These are phyloP conservation scores for Metschnikowia lochheadii DNA, from an alignment of 805 yeast genomes.

Conservation along the genomic window DNA sequence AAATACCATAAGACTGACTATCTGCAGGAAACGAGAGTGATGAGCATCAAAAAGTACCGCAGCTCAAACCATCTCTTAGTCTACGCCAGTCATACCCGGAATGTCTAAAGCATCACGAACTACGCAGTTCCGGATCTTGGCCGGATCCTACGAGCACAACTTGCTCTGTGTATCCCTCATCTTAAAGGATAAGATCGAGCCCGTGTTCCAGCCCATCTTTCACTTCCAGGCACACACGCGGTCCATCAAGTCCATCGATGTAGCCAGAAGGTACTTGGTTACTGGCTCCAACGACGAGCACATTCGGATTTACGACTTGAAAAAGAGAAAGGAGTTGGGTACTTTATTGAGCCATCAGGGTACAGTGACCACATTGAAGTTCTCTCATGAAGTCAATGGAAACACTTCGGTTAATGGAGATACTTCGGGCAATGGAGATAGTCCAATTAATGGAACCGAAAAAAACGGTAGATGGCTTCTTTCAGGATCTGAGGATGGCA, in stretches of 20 bases:
- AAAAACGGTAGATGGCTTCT: slow-evolving; percentile 83
- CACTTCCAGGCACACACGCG: slow-evolving; percentile 93
- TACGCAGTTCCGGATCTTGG: slow-evolving; percentile 69
- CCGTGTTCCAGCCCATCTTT: slow-evolving; percentile 79
- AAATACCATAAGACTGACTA: not conserved
- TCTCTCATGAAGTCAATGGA: slow-evolving; percentile 48
- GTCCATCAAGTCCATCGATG: slow-evolving; percentile 80
- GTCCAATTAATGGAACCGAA: slow-evolving; percentile 9
- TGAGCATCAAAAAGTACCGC: slow-evolving; percentile 7
- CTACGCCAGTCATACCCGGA: not conserved
- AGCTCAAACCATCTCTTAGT: not conserved
- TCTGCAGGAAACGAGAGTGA: slow-evolving; percentile 4
- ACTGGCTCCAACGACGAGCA: slow-evolving; percentile 96
- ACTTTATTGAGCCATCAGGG: slow-evolving; percentile 87
- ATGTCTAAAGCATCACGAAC: slow-evolving; percentile 9
- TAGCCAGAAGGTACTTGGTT: slow-evolving; percentile 78
- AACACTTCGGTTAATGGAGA: not conserved
- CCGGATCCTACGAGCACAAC: slow-evolving; percentile 95
- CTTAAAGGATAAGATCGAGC: slow-evolving; percentile 50
- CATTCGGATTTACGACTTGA: slow-evolving; percentile 89
- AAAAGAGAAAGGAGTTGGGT: slow-evolving; percentile 90
- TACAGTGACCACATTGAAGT: slow-evolving; percentile 71
- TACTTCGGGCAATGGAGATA: slow-evolving; percentile 8
- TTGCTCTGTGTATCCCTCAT: slow-evolving; percentile 76
- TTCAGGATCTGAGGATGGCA: slow-evolving; percentile 89